phyloP scores from a whole-genome alignment of 495 filamentous ascomycete genomes.

The Ramalina peruviana region DNA sequence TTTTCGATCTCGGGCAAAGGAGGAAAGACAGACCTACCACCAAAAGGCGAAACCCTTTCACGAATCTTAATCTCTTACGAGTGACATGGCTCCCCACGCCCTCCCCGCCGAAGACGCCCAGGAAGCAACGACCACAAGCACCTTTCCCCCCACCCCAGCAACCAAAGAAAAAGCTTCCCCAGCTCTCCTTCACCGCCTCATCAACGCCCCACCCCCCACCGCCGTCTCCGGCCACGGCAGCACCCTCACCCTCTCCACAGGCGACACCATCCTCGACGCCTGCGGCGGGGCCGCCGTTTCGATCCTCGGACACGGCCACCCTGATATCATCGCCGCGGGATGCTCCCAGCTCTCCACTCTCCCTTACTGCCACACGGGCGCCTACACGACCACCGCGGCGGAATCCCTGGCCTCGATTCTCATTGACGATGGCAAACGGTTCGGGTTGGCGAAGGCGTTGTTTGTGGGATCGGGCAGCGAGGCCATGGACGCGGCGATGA shows the following conservation, averaged over 20 bases:
- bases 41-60: too few species aligned
- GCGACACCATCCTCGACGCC: constrained; percentile 50
- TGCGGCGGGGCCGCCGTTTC: constrained; percentile 38
- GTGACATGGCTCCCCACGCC: background rate
- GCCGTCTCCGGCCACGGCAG: constrained; percentile 30
- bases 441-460: constrained; percentile 30
- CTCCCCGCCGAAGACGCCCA: background rate
- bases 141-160: background rate
- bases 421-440: constrained; percentile 22
- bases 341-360: constrained; percentile 34
- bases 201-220: constrained; percentile 25
- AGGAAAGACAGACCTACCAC: too few species aligned
- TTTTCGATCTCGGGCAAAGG: too few species aligned
- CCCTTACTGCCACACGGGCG: constrained; percentile 39
- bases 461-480: constrained; percentile 46
- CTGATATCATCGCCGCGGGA: constrained; percentile 31
- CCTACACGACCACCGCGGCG: constrained; percentile 33
- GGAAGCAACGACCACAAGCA: background rate
- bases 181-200: constrained; percentile 31
- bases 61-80: background rate
- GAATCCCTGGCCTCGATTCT: constrained; percentile 33
- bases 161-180: background rate
- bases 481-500: constrained; percentile 56
- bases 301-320: constrained; percentile 36
- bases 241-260: constrained; percentile 40